Evolutionary conservation across 2,329 filamentous ascomycete genomes (phyloP).

Genomic region (Ciborinia camelliae): DNA sequence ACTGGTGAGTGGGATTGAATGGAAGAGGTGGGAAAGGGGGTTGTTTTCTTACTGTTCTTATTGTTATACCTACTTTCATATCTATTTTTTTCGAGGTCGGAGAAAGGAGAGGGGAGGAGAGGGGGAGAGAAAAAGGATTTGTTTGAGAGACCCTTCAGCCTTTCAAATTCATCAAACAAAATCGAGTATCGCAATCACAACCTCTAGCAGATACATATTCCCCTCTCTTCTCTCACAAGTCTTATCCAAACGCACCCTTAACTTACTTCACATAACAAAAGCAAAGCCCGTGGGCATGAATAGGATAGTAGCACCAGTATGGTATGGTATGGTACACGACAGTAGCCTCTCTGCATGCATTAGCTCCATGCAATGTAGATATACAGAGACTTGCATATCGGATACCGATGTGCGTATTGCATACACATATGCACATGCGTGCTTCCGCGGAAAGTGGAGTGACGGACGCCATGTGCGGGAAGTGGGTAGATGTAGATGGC

Average conservation of each 20-base stretch:
- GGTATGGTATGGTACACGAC: too few relatives aligned
- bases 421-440: neutral
- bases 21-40: neutral
- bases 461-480: constrained; percentile 11
- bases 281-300: too few relatives aligned
- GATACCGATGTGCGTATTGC: neutral
- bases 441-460: neutral
- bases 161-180: neutral
- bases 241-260: too few relatives aligned
- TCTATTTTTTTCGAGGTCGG: neutral
- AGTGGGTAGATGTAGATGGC: neutral
- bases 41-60: neutral
- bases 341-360: neutral
- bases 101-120: neutral
- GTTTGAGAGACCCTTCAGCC: neutral
- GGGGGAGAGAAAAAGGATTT: too few relatives aligned
- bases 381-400: neutral
- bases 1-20: neutral
- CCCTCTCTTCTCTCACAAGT: neutral
- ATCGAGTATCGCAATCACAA: neutral
- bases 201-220: neutral
- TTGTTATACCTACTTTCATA: too few relatives aligned
- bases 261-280: too few relatives aligned
- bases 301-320: too few relatives aligned
- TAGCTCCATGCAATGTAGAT: neutral